Evolutionary conservation across 2,329 filamentous ascomycete genomes (phyloP).

Genomic region (Calonectria multiphialidica): DNA sequence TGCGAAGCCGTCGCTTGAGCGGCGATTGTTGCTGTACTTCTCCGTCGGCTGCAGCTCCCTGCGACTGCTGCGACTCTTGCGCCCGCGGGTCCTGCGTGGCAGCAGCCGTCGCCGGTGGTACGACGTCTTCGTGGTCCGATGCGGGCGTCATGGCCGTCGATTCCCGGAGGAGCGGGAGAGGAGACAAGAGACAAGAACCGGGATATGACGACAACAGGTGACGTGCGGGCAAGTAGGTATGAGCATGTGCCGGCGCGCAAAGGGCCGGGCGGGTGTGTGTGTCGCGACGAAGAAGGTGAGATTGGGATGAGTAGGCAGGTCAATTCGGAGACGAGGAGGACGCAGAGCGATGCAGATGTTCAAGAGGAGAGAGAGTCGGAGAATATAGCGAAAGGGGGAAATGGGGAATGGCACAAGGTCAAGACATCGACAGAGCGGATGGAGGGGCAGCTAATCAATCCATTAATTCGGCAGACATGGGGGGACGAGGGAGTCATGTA

Average conservation of each 20-base stretch:
- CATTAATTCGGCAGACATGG: constrained; percentile 14
- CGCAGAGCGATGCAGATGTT: neutral
- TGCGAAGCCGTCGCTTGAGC: constrained; percentile 42
- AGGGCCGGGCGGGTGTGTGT: too few relatives aligned
- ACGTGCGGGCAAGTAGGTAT: neutral
- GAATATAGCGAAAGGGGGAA: constrained; percentile 18
- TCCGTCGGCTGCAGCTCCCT: neutral
- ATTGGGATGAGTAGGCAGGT: neutral
- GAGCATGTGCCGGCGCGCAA: neutral
- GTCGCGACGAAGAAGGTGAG: neutral
- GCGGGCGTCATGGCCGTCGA: constrained; percentile 37
- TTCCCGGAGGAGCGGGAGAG: constrained; percentile 1
- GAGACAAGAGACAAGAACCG: neutral
- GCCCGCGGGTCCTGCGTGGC: constrained; percentile 24
- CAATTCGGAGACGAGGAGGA: neutral
- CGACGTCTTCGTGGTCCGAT: constrained; percentile 39
- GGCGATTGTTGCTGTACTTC: constrained; percentile 25
- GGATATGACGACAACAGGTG: constrained; percentile 1
- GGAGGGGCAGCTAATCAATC: constrained; percentile 6
- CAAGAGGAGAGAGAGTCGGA: constrained; percentile 5
- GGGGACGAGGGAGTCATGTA: neutral
- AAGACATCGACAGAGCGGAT: neutral
- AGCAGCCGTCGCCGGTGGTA: constrained; percentile 2
- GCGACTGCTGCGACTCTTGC: constrained; percentile 2
- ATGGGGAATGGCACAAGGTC: neutral